Percentiles rank a stretch among this genome's conserved stretches.
These are phyloP conservation scores for Leptographium procerum DNA, from an alignment of 2,329 filamentous ascomycete genomes.

Conservation along the genomic window DNA sequence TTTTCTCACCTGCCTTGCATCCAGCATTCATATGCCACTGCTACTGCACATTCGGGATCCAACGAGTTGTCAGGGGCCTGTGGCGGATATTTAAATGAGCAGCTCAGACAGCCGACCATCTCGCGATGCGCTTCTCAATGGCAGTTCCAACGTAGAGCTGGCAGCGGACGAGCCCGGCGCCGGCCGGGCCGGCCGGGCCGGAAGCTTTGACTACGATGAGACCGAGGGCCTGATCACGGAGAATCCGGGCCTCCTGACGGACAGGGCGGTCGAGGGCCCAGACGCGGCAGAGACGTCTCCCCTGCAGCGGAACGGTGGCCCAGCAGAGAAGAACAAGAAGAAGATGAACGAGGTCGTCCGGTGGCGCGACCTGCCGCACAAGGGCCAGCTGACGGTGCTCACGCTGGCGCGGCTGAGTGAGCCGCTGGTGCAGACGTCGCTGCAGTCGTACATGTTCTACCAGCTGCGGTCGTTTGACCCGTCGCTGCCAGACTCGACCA, in stretches of 20 bases:
- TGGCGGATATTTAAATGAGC: background rate
- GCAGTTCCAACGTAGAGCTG: background rate
- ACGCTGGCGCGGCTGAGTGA: conserved; percentile 71
- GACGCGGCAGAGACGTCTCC: background rate
- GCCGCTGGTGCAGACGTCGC: conserved; percentile 67
- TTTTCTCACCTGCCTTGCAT: background rate
- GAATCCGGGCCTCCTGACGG: too few species aligned
- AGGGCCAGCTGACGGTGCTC: conserved; percentile 65
- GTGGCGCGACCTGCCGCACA: conserved; percentile 65
- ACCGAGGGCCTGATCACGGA: background rate
- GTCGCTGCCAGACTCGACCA: conserved; percentile 45
- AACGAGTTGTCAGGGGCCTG: too few species aligned
- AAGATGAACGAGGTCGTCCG: conserved; percentile 28
- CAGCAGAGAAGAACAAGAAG: background rate
- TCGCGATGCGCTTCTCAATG: background rate
- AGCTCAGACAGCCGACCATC: background rate
- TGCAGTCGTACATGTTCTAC: conserved; percentile 76
- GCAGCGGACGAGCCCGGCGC: too few species aligned
- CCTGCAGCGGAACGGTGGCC: background rate
- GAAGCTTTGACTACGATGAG: background rate
- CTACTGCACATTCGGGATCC: too few species aligned
- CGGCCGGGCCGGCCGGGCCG: too few species aligned
- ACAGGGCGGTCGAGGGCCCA: too few species aligned
- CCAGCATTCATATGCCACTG: too few species aligned
- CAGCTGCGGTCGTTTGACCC: conserved; percentile 68